phyloP scores from a whole-genome alignment of 352 stramenopile genomes.

The Pythium coloratum region DNA sequence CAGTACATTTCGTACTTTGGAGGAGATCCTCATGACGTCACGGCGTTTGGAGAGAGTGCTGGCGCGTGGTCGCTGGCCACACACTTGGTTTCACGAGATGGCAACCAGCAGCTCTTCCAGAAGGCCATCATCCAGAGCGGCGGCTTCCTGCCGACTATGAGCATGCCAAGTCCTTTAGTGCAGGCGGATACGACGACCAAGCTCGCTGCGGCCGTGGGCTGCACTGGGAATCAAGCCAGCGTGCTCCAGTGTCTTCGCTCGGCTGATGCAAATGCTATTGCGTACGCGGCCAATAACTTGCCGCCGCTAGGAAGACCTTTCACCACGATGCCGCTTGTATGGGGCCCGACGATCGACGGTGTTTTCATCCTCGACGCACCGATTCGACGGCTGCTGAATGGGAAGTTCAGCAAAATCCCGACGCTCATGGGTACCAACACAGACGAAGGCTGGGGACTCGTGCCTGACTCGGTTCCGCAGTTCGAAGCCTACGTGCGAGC shows the following conservation, averaged over 20 bases:
- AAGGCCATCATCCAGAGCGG: slow-evolving; percentile 20
- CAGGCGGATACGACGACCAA: background rate
- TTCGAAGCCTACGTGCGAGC: slow-evolving; percentile 3
- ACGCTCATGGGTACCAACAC: slow-evolving; percentile 18
- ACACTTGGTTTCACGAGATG: slow-evolving; percentile 19
- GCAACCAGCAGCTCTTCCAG: slow-evolving; percentile 21
- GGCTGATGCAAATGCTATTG: slow-evolving; percentile 2
- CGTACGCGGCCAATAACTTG: background rate
- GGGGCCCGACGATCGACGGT: slow-evolving; percentile 11
- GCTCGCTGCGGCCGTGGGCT: slow-evolving; percentile 5
- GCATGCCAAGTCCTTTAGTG: background rate
- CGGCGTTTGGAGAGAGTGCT: slow-evolving; percentile 30
- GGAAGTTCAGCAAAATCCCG: slow-evolving; percentile 10
- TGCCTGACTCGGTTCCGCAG: background rate
- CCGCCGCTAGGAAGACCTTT: background rate
- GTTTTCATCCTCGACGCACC: slow-evolving; percentile 11
- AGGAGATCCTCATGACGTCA: slow-evolving; percentile 38
- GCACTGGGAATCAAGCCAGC: background rate
- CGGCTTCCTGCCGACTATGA: background rate
- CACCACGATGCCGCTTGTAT: background rate
- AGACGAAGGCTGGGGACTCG: slow-evolving; percentile 21
- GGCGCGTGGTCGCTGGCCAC: slow-evolving; percentile 6
- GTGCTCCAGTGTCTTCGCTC: slow-evolving; percentile 7
- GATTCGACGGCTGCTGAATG: background rate
- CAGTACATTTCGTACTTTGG: slow-evolving; percentile 42